A percentile compares a stretch with the other conserved stretches of the same genome.
phyloP scores from a whole-genome alignment of 2,329 filamentous ascomycete genomes.

The Cytospora piceicola region DNA sequence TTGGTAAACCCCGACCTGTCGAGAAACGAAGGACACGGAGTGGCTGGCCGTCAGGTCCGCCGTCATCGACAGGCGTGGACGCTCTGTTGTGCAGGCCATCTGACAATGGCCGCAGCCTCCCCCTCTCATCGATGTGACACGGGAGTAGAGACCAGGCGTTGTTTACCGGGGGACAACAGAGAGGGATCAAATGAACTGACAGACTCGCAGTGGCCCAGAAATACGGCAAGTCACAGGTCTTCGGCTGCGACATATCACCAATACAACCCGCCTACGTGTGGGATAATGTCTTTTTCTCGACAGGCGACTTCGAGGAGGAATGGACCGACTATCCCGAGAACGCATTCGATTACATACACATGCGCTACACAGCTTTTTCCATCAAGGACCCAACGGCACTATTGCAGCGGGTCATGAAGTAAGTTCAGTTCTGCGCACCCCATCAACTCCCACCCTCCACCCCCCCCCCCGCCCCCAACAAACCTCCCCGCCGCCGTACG shows the following conservation, averaged over 20 bases:
- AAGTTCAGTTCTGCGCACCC: neutral
- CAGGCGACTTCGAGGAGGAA: conserved; percentile 57
- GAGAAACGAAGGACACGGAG: neutral
- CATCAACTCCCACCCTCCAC: neutral
- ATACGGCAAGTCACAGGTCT: conserved; percentile 49
- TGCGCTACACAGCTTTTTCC: conserved; percentile 51
- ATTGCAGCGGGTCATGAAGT: conserved; percentile 49
- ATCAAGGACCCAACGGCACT: conserved; percentile 48
- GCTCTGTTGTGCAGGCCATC: neutral
- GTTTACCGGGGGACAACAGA: neutral
- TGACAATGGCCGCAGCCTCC: neutral
- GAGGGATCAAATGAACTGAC: conserved; percentile 15
- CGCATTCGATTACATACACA: conserved; percentile 54
- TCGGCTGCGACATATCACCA: conserved; percentile 55
- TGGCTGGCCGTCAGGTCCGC: neutral
- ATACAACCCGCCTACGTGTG: conserved; percentile 58
- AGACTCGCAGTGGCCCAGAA: conserved; percentile 48
- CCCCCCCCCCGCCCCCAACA: neutral
- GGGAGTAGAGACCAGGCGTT: neutral
- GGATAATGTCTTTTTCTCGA: conserved; percentile 54
- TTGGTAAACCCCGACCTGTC: neutral
- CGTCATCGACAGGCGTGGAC: neutral
- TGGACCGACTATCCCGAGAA: conserved; percentile 50
- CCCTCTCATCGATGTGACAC: neutral
- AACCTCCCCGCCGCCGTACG: neutral